Evolutionary conservation across 768 basidiomycete genomes (phyloP).

Genomic region (Naganishia friedmannii): DNA sequence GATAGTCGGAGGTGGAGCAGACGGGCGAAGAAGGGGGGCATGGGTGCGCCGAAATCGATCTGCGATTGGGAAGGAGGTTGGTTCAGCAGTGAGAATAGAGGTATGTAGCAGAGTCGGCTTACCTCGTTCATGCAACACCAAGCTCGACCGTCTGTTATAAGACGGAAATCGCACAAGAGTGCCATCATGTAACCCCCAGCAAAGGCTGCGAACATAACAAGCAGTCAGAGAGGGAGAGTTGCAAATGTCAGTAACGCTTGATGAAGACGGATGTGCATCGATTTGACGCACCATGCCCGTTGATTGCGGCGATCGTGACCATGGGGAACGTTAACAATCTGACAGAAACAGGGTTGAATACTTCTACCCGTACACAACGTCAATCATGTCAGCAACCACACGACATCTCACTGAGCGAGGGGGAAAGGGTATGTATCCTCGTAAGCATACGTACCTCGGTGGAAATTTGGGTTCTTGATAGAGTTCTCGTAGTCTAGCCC

Average conservation of each 20-base stretch:
- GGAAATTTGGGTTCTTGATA: slow-evolving; percentile 49
- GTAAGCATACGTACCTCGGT: slow-evolving; percentile 40
- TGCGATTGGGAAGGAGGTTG: slow-evolving; percentile 22
- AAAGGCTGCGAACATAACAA: slow-evolving; percentile 58
- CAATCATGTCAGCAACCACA: background rate
- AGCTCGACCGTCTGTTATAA: slow-evolving; percentile 81
- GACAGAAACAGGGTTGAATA: slow-evolving; percentile 69
- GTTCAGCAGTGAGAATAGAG: background rate
- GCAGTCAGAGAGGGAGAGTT: background rate
- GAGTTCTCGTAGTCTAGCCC: slow-evolving; percentile 51
- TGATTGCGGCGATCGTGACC: slow-evolving; percentile 46
- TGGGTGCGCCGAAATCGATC: slow-evolving; percentile 74
- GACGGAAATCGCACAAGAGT: slow-evolving; percentile 78
- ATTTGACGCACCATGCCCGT: slow-evolving; percentile 47
- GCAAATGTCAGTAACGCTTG: background rate
- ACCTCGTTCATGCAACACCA: slow-evolving; percentile 96
- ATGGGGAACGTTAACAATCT: slow-evolving; percentile 59
- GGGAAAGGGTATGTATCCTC: no score
- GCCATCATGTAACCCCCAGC: slow-evolving; percentile 78
- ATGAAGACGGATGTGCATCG: background rate
- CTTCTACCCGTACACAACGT: slow-evolving; percentile 54
- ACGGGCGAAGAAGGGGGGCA: slow-evolving; percentile 69
- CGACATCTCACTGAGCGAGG: background rate
- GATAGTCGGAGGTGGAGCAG: slow-evolving; percentile 64
- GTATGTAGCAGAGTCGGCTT: slow-evolving; percentile 25